Base-by-base conservation (phyloP, 2,329 filamentous ascomycete species). In the Monilinia laxa region DNA sequence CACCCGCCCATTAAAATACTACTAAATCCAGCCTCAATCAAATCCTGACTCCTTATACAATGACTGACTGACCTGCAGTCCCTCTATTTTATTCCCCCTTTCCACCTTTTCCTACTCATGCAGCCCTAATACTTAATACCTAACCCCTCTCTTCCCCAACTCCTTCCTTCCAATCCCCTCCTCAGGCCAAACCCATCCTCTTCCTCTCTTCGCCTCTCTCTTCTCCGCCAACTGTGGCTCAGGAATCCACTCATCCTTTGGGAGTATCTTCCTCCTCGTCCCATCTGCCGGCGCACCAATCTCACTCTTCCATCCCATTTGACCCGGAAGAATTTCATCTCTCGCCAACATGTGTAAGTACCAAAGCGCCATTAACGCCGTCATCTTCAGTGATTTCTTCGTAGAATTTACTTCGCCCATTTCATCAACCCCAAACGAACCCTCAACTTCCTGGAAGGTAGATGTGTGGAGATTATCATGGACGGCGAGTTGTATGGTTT, bases 101-200 rank as follows among this genome's bases (percentile, higher is more conserved):
- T 52, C 28, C 28, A 16, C 25, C 4, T 18, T 51, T 11, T n/a
- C 14, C n/a, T 18, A 25, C 2, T 2, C 18, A 1, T 14, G 20
- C 51, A 7, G 25, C 4, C 14, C 25, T 2, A 14, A 42, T 23
- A 11, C 23, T 18, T 59, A 69, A 72, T 89, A 88, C 68, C 82
- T 79, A 49, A 89, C 85, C 20, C 87, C 87, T 66, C 87, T 81
- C 80, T 86, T 87, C 6, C 87, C 88, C 63, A 89, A 81, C 80
- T 93, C 90, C 79, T 90, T 88, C 73, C 89, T 82, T 11, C 87
- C 87, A 14, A 93, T 81, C 3, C 87, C 82, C 73, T 93, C 90
- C 73, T 93, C 89, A 1, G 90, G 90, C 79, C 87, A 84, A 0
- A 92, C 85, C 90, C 90, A 93, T 0, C 90, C 90, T 40, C 90